Percentiles rank a stretch among this genome's conserved stretches.
phyloP scores from a whole-genome alignment of 768 basidiomycete species.

The Hericium erinaceus region DNA sequence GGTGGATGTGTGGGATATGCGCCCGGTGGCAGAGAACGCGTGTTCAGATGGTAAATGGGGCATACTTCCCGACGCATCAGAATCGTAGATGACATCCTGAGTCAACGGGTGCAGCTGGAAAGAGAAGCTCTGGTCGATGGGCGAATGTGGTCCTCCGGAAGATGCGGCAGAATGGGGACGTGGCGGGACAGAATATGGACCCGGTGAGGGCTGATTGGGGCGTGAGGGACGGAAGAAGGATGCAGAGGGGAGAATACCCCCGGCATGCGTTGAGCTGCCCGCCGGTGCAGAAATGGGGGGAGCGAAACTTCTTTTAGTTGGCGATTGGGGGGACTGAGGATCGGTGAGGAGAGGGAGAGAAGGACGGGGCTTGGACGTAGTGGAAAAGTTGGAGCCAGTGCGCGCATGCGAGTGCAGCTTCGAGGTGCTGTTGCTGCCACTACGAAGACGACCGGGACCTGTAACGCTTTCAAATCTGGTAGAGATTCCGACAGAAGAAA shows the following conservation, averaged over 20 bases:
- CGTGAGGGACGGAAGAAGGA: constrained; percentile 71
- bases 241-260: constrained; percentile 69
- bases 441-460: constrained; percentile 2
- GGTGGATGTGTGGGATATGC: constrained; percentile 12
- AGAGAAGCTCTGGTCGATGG: constrained; percentile 17
- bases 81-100: constrained; percentile 31
- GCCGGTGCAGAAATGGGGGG: constrained; percentile 4
- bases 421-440: not conserved
- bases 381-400: constrained; percentile 8
- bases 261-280: constrained; percentile 44
- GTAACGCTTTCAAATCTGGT: constrained; percentile 8
- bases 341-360: constrained; percentile 1
- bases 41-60: constrained; percentile 18
- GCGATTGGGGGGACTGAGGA: constrained; percentile 7
- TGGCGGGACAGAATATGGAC: constrained; percentile 26
- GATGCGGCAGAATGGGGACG: constrained; percentile 23
- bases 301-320: constrained; percentile 2
- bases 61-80: constrained; percentile 30
- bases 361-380: constrained; percentile 8
- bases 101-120: constrained; percentile 33
- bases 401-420: constrained; percentile 2
- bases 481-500: constrained; percentile 13
- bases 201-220: constrained; percentile 37
- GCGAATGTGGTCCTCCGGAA: constrained; percentile 15
- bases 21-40: not conserved